phyloP scores from a whole-genome alignment of 805 yeast genomes.

The Ogataea paradorogensis region DNA sequence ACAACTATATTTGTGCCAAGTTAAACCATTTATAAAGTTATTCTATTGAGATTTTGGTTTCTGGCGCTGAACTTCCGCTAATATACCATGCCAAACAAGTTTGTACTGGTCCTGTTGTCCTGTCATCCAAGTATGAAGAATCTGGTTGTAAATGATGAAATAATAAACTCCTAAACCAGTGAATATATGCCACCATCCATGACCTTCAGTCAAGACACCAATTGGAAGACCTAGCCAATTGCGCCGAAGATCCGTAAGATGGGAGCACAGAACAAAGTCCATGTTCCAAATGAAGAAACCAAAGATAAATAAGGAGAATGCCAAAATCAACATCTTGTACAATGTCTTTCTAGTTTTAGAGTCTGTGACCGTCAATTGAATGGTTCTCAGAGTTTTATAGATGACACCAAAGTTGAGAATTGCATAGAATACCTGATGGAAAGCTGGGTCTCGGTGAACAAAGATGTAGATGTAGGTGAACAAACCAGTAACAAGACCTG shows the following conservation, averaged over 20 bases:
- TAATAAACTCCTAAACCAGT: conserved; percentile 87
- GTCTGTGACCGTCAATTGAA: conserved; percentile 24
- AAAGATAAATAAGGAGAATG: conserved; percentile 46
- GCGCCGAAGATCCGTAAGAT: conserved; percentile 58
- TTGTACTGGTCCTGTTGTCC: conserved; percentile 54
- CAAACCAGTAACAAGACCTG: conserved; percentile 33
- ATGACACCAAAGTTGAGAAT: conserved; percentile 72
- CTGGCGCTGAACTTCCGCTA: conserved; percentile 44
- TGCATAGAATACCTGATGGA: conserved; percentile 88
- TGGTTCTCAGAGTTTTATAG: conserved; percentile 43
- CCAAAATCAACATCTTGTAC: conserved; percentile 28
- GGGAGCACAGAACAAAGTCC: conserved; percentile 75
- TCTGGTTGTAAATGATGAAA: conserved; percentile 76
- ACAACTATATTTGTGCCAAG: conserved; percentile 19
- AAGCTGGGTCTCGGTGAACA: conserved; percentile 71
- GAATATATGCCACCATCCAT: conserved; percentile 96
- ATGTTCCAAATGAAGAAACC: conserved; percentile 89
- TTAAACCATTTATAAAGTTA: conserved; percentile 4
- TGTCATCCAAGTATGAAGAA: conserved; percentile 63
- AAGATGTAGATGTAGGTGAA: conserved; percentile 70
- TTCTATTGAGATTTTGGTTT: conserved; percentile 10
- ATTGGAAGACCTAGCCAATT: conserved; percentile 68
- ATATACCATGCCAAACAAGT: conserved; percentile 55
- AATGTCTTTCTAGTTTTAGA: conserved; percentile 18
- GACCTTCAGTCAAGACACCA: conserved; percentile 85